Percentiles rank a stretch among this genome's conserved stretches.
phyloP scores from a whole-genome alignment of 805 yeast genomes.

The Yamadazyma insecticola region DNA sequence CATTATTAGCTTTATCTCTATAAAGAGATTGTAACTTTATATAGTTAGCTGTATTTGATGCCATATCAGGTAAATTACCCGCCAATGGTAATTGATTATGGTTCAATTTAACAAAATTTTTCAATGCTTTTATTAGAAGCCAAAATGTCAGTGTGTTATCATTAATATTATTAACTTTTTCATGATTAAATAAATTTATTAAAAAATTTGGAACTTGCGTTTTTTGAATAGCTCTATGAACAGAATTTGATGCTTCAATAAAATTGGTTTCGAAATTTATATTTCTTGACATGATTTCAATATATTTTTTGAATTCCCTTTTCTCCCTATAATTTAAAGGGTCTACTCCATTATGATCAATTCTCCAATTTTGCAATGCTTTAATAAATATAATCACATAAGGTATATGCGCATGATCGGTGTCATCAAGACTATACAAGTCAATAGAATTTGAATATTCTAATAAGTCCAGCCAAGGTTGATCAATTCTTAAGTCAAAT shows the following conservation, averaged over 20 bases:
- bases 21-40: constrained; percentile 56
- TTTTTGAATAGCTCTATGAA: constrained; percentile 34
- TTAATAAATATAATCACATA: constrained; percentile 58
- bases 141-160: constrained; percentile 46
- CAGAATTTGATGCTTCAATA: constrained; percentile 31
- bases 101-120: constrained; percentile 37
- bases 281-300: constrained; percentile 37
- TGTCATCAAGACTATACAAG: constrained; percentile 40
- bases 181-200: constrained; percentile 17
- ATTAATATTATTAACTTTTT: constrained; percentile 12
- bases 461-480: constrained; percentile 68
- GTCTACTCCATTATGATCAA: constrained; percentile 20
- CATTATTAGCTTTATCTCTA: constrained; percentile 47
- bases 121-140: constrained; percentile 54
- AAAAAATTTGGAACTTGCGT: constrained; percentile 30
- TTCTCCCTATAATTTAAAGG: constrained; percentile 40
- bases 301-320: constrained; percentile 31
- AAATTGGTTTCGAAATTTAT: constrained; percentile 49
- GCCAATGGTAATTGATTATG: constrained; percentile 56
- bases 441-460: constrained; percentile 48
- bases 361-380: constrained; percentile 42
- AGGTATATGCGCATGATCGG: constrained; percentile 62
- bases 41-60: constrained; percentile 64
- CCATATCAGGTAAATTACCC: constrained; percentile 86
- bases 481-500: constrained; percentile 62